Percentiles rank a stretch among this genome's conserved stretches.
Conservation (phyloP, 768 basidiomycete genomes). For the Trametes meyenii region DNA sequence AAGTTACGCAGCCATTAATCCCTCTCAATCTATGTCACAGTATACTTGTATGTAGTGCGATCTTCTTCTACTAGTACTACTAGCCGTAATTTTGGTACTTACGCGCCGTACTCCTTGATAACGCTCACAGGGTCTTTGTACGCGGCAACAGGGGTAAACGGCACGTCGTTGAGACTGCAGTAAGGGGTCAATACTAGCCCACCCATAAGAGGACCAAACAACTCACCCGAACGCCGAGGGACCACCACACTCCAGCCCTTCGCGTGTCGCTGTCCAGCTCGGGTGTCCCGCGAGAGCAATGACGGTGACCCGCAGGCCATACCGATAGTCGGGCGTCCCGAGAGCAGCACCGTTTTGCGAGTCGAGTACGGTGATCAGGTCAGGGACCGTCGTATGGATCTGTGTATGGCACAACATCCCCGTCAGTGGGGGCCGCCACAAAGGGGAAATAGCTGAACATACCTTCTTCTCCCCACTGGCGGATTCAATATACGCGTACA, state of each 20-base stretch:
- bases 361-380: constrained; percentile 66
- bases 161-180: constrained; percentile 17
- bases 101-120: constrained; percentile 14
- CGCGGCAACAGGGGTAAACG: constrained; percentile 20
- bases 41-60: neutral
- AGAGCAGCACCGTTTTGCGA: constrained; percentile 62
- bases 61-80: neutral
- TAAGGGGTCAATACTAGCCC: neutral
- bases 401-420: constrained; percentile 28
- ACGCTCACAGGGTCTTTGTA: constrained; percentile 29
- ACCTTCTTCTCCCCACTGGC: constrained; percentile 37
- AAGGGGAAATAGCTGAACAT: constrained; percentile 1
- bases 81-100: neutral
- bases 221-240: constrained; percentile 55
- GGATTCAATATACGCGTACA: constrained; percentile 45
- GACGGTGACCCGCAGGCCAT: constrained; percentile 62
- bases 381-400: constrained; percentile 62
- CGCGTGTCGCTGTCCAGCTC: constrained; percentile 54
- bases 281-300: constrained; percentile 50
- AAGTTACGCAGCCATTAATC: too few relatives aligned
- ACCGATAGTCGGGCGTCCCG: constrained; percentile 63
- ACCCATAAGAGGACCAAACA: neutral
- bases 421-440: constrained; percentile 5
- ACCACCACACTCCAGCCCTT: constrained; percentile 54
- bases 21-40: neutral